Percentiles rank a stretch among this genome's conserved stretches.
phyloP scores from a whole-genome alignment of 2,329 filamentous ascomycete genomes.

The Emergomyces orientalis region DNA sequence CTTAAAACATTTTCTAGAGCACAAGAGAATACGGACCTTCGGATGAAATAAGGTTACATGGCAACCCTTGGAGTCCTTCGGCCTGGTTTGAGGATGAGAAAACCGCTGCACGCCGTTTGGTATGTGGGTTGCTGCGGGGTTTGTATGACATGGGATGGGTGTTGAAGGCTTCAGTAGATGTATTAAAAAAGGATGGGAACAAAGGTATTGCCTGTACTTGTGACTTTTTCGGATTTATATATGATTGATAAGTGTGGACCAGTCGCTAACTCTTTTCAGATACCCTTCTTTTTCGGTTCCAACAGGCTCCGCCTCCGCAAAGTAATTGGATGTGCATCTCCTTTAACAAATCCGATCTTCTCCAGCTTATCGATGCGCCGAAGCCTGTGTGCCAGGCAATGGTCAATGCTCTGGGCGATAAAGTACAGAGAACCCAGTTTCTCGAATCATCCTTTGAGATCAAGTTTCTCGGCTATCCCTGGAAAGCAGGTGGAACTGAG shows the following conservation, averaged over 20 bases:
- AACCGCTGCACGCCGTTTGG: conserved; percentile 25
- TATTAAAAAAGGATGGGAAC: conserved; percentile 21
- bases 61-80: conserved; percentile 27
- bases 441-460: conserved; percentile 21
- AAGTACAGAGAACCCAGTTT: conserved; percentile 10
- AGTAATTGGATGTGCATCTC: conserved; percentile 33
- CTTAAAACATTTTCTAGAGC: neutral
- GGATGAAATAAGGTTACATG: conserved; percentile 31
- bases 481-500: conserved; percentile 25
- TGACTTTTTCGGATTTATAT: conserved; percentile 10
- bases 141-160: conserved; percentile 33
- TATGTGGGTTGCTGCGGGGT: conserved; percentile 26
- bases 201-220: conserved; percentile 6
- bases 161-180: conserved; percentile 28
- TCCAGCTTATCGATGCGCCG: conserved; percentile 28
- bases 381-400: conserved; percentile 17
- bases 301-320: conserved; percentile 25
- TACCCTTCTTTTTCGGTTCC: conserved; percentile 32
- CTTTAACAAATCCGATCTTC: conserved; percentile 25
- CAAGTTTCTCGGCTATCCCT: conserved; percentile 30
- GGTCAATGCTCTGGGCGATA: conserved; percentile 13
- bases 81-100: conserved; percentile 19
- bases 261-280: conserved; percentile 23
- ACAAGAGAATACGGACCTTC: conserved; percentile 26
- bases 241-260: neutral